Conservation (phyloP, 2,329 filamentous ascomycete species). For the Cercospora citrullina region DNA sequence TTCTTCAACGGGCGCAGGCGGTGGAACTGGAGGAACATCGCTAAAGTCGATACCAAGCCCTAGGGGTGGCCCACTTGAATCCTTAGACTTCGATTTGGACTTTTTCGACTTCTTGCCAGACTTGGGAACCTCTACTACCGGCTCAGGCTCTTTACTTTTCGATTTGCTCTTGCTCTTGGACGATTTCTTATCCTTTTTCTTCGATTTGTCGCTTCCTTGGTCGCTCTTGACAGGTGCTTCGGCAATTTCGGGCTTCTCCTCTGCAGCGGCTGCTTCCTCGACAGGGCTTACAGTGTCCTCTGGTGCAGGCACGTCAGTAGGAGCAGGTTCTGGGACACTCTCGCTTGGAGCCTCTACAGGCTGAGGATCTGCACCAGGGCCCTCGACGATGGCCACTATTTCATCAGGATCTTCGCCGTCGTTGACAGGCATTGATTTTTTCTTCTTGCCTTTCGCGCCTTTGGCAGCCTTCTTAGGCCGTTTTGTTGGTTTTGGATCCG, state of each 20-base stretch:
- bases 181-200: slow-evolving; percentile 11
- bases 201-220: not conserved
- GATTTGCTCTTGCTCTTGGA: slow-evolving; percentile 13
- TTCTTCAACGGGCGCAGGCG: slow-evolving; percentile 5
- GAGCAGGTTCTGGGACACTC: slow-evolving; percentile 6
- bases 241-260: not conserved
- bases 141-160: not conserved
- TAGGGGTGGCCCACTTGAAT: slow-evolving; percentile 2
- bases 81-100: slow-evolving; percentile 15
- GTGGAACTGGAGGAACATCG: slow-evolving; percentile 11
- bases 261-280: not conserved
- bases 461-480: slow-evolving; percentile 32
- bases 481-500: slow-evolving; percentile 30
- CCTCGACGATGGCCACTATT: slow-evolving; percentile 30
- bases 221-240: not conserved
- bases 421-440: slow-evolving; percentile 23
- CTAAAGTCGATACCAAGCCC: slow-evolving; percentile 24
- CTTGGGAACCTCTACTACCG: not conserved
- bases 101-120: slow-evolving; percentile 23
- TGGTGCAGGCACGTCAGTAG: not conserved
- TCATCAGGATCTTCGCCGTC: slow-evolving; percentile 27
- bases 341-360: slow-evolving; percentile 11
- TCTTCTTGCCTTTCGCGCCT: slow-evolving; percentile 29
- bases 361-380: slow-evolving; percentile 10
- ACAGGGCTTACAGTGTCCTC: not conserved